A percentile compares a stretch with the other conserved stretches of the same genome.
These are phyloP conservation scores for Rhizophora mangle DNA, from an alignment of 345 rosid genomes.

Conservation along the genomic window DNA sequence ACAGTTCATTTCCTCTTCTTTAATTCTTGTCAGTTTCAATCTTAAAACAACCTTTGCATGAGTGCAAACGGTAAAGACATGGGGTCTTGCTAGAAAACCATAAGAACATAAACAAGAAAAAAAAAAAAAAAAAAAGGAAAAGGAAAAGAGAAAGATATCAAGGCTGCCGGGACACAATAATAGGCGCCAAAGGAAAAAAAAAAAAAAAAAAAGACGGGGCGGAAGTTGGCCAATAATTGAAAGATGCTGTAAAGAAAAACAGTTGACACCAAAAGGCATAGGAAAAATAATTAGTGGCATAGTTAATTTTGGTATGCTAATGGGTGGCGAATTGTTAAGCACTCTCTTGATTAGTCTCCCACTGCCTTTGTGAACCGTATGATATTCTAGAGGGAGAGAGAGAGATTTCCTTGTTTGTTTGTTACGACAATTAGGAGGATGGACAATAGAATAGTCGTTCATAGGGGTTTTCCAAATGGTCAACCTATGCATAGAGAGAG, in stretches of 20 bases:
- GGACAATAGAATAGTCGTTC: conserved; percentile 22
- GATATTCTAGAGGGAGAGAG: not conserved
- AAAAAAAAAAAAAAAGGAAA: too few relatives aligned
- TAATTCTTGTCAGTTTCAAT: not conserved
- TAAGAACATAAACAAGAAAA: not conserved
- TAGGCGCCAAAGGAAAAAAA: conserved; percentile 2
- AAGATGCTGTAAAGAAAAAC: conserved; percentile 10
- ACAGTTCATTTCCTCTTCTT: not conserved
- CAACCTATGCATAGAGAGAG: conserved; percentile 61
- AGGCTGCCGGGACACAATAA: conserved; percentile 10
- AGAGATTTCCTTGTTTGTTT: conserved; percentile 21
- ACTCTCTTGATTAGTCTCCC: conserved; percentile 56
- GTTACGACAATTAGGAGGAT: conserved; percentile 21
- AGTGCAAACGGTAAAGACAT: conserved; percentile 1
- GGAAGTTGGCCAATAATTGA: conserved; percentile 41
- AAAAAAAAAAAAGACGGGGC: too few relatives aligned
- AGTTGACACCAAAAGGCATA: conserved; percentile 8
- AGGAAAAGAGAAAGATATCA: not conserved
- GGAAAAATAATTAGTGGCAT: conserved; percentile 15
- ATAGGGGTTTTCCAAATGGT: conserved; percentile 50
- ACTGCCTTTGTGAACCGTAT: conserved; percentile 23
- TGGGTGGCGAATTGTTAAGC: conserved; percentile 44
- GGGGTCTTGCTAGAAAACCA: not conserved
- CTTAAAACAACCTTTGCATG: conserved; percentile 20
- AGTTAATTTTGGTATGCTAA: conserved; percentile 45